These are phyloP conservation scores for Pichia gijzeniarum DNA, from an alignment of 805 yeast genomes.

Conservation along the genomic window DNA sequence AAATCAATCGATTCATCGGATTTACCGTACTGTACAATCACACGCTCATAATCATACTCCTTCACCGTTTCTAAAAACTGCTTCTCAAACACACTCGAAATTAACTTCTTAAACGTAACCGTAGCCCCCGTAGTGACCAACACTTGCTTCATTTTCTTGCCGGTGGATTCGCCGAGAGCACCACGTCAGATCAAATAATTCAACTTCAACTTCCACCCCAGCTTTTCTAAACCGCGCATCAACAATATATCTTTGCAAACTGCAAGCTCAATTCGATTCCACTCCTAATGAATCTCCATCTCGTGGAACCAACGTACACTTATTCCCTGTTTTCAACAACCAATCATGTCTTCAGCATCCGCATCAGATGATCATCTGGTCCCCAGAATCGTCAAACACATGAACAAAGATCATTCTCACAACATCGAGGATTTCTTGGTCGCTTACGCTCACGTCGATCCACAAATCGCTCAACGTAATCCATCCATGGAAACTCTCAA, in stretches of 20 bases:
- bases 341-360: not conserved
- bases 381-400: slow-evolving; percentile 57
- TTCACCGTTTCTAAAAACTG: slow-evolving; percentile 34
- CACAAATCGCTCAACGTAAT: slow-evolving; percentile 19
- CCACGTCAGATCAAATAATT: no score
- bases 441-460: slow-evolving; percentile 39
- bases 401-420: slow-evolving; percentile 72
- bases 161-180: no score
- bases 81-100: slow-evolving; percentile 36
- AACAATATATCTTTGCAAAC: no score
- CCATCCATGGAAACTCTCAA: slow-evolving; percentile 43
- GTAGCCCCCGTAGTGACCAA: slow-evolving; percentile 90
- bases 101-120: slow-evolving; percentile 61
- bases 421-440: slow-evolving; percentile 68
- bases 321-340: no score
- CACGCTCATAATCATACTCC: slow-evolving; percentile 30
- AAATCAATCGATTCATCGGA: slow-evolving; percentile 12
- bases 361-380: slow-evolving; percentile 1
- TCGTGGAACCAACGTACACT: no score
- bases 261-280: no score
- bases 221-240: no score
- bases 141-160: slow-evolving; percentile 17
- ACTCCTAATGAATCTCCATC: no score
- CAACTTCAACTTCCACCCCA: no score
- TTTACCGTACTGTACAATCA: slow-evolving; percentile 58